Evolutionary conservation across 116 monocot genomes (phyloP).

Genomic region (Iris pallida): DNA sequence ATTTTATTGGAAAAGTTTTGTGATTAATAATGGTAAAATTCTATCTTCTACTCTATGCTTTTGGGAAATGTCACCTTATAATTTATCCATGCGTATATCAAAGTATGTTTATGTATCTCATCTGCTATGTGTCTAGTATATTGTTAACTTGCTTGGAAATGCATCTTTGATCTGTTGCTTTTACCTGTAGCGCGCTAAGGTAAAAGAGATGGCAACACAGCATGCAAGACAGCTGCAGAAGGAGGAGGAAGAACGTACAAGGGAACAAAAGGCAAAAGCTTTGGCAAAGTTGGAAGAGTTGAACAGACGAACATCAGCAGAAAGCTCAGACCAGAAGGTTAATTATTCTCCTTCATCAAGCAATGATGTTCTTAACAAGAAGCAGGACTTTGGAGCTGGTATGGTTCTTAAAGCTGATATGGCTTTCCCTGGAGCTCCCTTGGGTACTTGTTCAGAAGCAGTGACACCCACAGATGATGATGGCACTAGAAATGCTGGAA

Average conservation of each 20-base stretch:
- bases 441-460: not conserved
- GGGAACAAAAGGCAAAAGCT: constrained; percentile 83
- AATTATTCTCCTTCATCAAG: constrained; percentile 2
- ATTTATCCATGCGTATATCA: too few relatives aligned
- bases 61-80: too few relatives aligned
- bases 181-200: constrained; percentile 44
- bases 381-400: constrained; percentile 9
- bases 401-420: constrained; percentile 6
- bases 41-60: too few relatives aligned
- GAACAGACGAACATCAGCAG: constrained; percentile 48
- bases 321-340: constrained; percentile 26
- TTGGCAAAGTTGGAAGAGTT: constrained; percentile 86
- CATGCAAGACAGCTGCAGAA: constrained; percentile 65
- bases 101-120: too few relatives aligned
- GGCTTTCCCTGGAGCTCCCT: not conserved
- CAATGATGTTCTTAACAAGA: constrained; percentile 12
- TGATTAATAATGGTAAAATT: not conserved
- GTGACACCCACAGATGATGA: constrained; percentile 5
- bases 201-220: constrained; percentile 68
- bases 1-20: not conserved
- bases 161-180: not conserved
- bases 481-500: not conserved
- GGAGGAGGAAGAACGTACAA: constrained; percentile 77
- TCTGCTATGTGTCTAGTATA: too few relatives aligned
- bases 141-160: not conserved